Base-by-base conservation (phyloP, 1,284 basidiomycete genomes). In the Coniferiporia sulphurascens region DNA sequence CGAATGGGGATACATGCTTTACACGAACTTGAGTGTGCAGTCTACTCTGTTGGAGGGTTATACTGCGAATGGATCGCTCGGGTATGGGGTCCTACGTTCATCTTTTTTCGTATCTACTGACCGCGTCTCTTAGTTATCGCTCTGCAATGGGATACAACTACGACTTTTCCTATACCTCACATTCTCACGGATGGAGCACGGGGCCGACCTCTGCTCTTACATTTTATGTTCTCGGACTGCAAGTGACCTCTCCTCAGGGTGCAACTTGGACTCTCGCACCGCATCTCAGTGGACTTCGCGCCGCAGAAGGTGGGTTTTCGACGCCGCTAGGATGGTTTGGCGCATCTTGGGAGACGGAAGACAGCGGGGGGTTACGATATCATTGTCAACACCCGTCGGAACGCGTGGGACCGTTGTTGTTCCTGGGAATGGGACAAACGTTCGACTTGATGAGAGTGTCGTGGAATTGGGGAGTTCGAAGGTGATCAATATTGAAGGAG, bases 1-100 rank as follows among this genome's bases (percentile, higher is more conserved):
- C 27, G 75, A 79, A 64, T 80, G 80, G 80, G 79, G 79, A 1
- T 81, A 80, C 64, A 81, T 81, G 76, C 68, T 81, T 32, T 78
- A 79, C 68, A 80, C 78, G 6, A 76, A 78, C 61, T 61, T 80
- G 53, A 78, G 76, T 59, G 78, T 80, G 2, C 74, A 80, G 59
- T 81, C 79, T 5, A 79, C 78, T 0, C 68, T 81, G 10, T 70
- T 81, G 12, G 80, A 82, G 66, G 79, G 79, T 0, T 80, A 75
- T 65, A 80, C 78, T 2, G 72, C 75, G 4, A 79, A 81, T 63
- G 79, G 79, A 3, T 79, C 78, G 4, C 70, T 81, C n/a, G 72
- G 73, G 78, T 79, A 15, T 15, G 63, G 13, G 71, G 69, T 22
- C 41, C 27, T 41, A 32, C 45, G 50, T 41, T 35, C 19, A 43